phyloP scores from a whole-genome alignment of 2,329 filamentous ascomycete species.

The Nothophoma quercina region DNA sequence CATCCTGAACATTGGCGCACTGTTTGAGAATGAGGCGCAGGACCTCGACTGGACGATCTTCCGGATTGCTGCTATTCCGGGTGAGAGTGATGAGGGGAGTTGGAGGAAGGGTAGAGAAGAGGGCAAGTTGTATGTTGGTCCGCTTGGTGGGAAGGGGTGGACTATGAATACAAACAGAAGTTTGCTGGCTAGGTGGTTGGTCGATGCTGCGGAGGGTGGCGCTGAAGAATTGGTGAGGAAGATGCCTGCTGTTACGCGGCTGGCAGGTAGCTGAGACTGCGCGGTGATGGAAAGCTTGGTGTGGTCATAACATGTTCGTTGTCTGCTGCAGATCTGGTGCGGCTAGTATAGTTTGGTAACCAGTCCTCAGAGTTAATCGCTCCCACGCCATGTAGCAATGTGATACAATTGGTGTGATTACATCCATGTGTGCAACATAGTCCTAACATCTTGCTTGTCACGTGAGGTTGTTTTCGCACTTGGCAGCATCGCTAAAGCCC shows the following conservation, averaged over 20 bases:
- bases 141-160: slow-evolving; percentile 10
- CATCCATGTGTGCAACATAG: too few species aligned
- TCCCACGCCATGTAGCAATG: too few species aligned
- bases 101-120: slow-evolving; percentile 9
- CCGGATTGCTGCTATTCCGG: slow-evolving; percentile 5
- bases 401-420: too few species aligned
- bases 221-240: slow-evolving; percentile 6
- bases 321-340: too few species aligned
- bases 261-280: not conserved
- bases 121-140: slow-evolving; percentile 1
- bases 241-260: slow-evolving; percentile 14
- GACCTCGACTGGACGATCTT: slow-evolving; percentile 15
- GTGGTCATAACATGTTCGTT: too few species aligned
- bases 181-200: slow-evolving; percentile 13
- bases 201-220: slow-evolving; percentile 1
- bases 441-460: too few species aligned
- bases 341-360: too few species aligned
- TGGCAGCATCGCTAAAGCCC: too few species aligned
- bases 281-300: too few species aligned
- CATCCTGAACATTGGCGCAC: not conserved
- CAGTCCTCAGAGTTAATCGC: too few species aligned
- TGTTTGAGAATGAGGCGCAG: not conserved
- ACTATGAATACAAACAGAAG: slow-evolving; percentile 8
- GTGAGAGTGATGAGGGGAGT: slow-evolving; percentile 3
- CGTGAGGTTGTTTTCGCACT: too few species aligned